Conservation (phyloP, 148 eudicot genomes). For the Rhododendron ferrugineum region DNA sequence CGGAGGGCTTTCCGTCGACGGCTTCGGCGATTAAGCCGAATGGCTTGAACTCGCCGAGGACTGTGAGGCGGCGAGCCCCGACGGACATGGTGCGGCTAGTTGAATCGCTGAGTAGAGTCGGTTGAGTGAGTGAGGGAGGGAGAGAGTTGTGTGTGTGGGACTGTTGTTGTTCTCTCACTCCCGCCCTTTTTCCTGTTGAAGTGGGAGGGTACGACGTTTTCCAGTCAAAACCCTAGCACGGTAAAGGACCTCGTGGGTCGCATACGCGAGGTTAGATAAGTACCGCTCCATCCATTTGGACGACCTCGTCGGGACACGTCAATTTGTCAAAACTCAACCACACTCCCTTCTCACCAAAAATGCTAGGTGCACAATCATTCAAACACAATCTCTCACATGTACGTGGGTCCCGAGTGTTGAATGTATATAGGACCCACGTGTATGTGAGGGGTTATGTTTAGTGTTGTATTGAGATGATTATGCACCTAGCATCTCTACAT, state of each 20-base stretch:
- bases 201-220: not conserved
- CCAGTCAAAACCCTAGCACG: not conserved
- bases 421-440: no score
- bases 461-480: no score
- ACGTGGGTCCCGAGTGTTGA: no score
- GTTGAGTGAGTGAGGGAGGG: not conserved
- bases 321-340: no score
- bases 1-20: constrained; percentile 63
- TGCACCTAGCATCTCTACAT: no score
- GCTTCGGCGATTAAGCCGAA: constrained; percentile 83
- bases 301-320: no score
- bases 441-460: no score
- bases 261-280: not conserved
- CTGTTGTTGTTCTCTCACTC: not conserved
- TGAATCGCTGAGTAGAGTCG: not conserved
- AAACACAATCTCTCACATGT: no score
- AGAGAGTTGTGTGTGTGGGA: not conserved
- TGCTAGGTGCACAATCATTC: no score
- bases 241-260: not conserved
- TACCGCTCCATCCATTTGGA: no score
- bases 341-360: no score
- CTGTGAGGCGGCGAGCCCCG: constrained; percentile 56
- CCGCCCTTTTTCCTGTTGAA: not conserved
- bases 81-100: constrained; percentile 33
- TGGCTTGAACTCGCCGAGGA: constrained; percentile 90